A percentile compares a stretch with the other conserved stretches of the same genome.
These are phyloP conservation scores for Vigna angularis DNA, from an alignment of 306 rosid genomes.

Conservation along the genomic window DNA sequence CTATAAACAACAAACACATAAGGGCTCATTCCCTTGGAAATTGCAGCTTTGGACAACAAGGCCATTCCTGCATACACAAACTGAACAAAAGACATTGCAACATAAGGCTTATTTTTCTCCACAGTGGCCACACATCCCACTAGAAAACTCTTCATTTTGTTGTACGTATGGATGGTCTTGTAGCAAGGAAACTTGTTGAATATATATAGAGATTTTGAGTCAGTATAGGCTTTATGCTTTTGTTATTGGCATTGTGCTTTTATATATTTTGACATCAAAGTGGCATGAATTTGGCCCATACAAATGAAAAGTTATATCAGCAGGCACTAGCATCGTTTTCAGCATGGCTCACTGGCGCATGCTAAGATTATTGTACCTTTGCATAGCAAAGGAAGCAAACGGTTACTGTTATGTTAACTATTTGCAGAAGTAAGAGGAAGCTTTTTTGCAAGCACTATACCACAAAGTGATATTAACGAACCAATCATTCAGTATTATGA, in stretches of 20 bases:
- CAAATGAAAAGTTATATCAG: conserved; percentile 42
- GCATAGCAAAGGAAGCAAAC: conserved; percentile 29
- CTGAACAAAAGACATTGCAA: conserved; percentile 79
- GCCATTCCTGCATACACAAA: conserved; percentile 91
- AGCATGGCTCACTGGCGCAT: conserved; percentile 19
- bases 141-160: conserved; percentile 53
- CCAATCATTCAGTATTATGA: conserved; percentile 2
- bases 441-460: conserved; percentile 39
- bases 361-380: conserved; percentile 43
- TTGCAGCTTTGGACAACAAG: conserved; percentile 87
- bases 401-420: background rate
- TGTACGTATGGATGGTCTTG: conserved; percentile 6
- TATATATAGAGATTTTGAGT: conserved; percentile 47
- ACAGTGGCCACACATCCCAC: conserved; percentile 24
- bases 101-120: conserved; percentile 63
- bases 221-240: conserved; percentile 37
- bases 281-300: conserved; percentile 39
- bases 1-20: conserved; percentile 89
- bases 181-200: conserved; percentile 30
- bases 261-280: conserved; percentile 37
- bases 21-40: conserved; percentile 89
- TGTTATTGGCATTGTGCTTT: conserved; percentile 37
- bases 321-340: conserved; percentile 44
- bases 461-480: background rate
- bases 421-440: conserved; percentile 30